These are phyloP conservation scores for Phytophthora constricta DNA, from an alignment of 352 stramenopile genomes.

Conservation along the genomic window DNA sequence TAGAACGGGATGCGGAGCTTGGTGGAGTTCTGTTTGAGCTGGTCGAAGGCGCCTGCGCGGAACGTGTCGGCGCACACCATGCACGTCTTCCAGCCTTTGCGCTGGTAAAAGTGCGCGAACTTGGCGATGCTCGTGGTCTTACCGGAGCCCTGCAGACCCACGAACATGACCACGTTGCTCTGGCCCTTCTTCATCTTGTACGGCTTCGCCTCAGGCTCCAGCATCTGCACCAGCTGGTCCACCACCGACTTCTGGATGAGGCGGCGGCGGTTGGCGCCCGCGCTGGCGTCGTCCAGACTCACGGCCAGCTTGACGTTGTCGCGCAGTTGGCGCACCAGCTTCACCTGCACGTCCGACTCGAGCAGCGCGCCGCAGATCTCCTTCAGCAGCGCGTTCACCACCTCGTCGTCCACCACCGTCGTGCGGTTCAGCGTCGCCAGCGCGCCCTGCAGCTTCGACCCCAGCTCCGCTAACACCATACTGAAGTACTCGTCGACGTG, in stretches of 20 bases:
- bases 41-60: conserved; percentile 98
- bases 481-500: too few relatives aligned
- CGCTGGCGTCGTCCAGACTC: conserved; percentile 80
- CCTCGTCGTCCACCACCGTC: conserved; percentile 91
- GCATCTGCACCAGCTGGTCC: conserved; percentile 90
- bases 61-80: conserved; percentile 99
- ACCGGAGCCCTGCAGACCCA: conserved; percentile 94
- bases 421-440: conserved; percentile 89
- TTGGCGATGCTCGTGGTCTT: conserved; percentile 99
- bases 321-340: conserved; percentile 88
- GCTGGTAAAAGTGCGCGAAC: conserved; percentile 98
- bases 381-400: conserved; percentile 90
- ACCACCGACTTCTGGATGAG: conserved; percentile 93
- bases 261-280: conserved; percentile 83
- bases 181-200: conserved; percentile 93
- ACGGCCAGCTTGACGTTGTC: conserved; percentile 91
- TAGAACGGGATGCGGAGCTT: conserved; percentile 99
- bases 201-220: conserved; percentile 83
- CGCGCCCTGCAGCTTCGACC: conserved; percentile 86
- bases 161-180: conserved; percentile 95
- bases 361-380: conserved; percentile 92
- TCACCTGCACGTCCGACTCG: conserved; percentile 90
- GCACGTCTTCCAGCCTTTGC: conserved; percentile 97
- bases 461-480: conserved; percentile 93
- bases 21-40: conserved; percentile 99